A percentile compares a stretch with the other conserved stretches of the same genome.
phyloP scores from a whole-genome alignment of 164 flowering plant genomes.

The Paratinospora sagittata region DNA sequence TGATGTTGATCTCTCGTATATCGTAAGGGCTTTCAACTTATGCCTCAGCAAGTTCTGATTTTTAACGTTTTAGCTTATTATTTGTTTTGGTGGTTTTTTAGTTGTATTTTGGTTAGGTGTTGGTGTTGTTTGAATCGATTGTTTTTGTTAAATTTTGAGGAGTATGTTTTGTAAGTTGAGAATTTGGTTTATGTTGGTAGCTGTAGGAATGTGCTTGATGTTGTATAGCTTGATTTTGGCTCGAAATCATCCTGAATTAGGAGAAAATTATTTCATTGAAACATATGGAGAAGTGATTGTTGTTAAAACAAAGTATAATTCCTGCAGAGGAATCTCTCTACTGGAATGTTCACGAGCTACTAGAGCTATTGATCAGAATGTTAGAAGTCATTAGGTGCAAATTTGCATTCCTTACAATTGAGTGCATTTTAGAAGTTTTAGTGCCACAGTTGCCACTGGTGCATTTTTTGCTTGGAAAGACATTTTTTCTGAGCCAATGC shows the following conservation, averaged over 20 bases:
- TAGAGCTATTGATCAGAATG: background rate
- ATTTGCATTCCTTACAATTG: background rate
- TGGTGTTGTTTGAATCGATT: background rate
- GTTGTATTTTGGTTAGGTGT: background rate
- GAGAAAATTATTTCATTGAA: background rate
- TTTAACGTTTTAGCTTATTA: background rate
- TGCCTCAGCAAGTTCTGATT: background rate
- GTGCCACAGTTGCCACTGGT: background rate
- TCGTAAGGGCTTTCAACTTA: constrained; percentile 54
- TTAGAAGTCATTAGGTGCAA: background rate
- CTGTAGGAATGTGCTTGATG: background rate
- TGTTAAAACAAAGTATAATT: background rate
- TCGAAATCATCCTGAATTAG: background rate
- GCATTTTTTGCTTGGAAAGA: background rate
- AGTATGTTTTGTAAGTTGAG: background rate
- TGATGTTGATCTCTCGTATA: constrained; percentile 59
- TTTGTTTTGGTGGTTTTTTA: background rate
- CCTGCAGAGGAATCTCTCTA: background rate
- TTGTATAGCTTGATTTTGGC: background rate
- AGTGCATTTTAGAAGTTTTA: background rate
- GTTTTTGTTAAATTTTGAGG: background rate
- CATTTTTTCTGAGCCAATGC: background rate
- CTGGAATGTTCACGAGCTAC: background rate
- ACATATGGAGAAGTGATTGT: background rate
- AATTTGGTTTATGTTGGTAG: background rate